phyloP scores from a whole-genome alignment of 169 alveolate genomes.

The Cryptosporidium baileyi region DNA sequence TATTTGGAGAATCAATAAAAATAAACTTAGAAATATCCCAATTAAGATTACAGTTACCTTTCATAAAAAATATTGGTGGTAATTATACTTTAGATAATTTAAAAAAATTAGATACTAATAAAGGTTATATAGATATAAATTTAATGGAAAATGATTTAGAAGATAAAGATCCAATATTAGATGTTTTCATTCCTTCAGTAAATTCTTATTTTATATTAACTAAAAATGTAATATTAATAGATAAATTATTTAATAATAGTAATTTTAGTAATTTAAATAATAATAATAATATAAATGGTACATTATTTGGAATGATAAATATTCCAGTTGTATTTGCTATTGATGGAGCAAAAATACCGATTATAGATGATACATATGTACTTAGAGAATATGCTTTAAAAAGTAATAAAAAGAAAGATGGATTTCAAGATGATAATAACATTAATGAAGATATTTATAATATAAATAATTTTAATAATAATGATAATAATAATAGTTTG shows the following conservation, averaged over 20 bases:
- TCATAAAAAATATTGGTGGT: conserved; percentile 35
- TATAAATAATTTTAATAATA: background rate
- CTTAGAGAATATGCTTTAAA: conserved; percentile 13
- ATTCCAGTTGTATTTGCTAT: conserved; percentile 55
- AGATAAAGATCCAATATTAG: conserved; percentile 22
- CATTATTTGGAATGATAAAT: conserved; percentile 24
- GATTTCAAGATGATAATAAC: background rate
- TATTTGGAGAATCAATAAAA: background rate
- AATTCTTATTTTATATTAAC: conserved; percentile 36
- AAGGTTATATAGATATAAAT: background rate
- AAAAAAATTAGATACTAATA: background rate
- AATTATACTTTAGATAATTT: background rate
- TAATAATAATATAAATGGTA: background rate
- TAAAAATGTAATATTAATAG: background rate
- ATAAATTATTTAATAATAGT: background rate
- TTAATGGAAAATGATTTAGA: background rate
- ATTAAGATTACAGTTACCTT: conserved; percentile 54
- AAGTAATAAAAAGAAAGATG: too few species aligned
- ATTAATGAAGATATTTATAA: background rate
- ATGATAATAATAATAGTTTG: background rate
- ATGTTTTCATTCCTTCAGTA: conserved; percentile 39
- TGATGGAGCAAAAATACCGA: conserved; percentile 61
- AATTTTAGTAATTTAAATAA: background rate
- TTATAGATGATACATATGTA: conserved; percentile 42
- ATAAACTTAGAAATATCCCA: conserved; percentile 27